Conservation (phyloP, 176 grass and related monocot species). For the Triticum timopheevii region DNA sequence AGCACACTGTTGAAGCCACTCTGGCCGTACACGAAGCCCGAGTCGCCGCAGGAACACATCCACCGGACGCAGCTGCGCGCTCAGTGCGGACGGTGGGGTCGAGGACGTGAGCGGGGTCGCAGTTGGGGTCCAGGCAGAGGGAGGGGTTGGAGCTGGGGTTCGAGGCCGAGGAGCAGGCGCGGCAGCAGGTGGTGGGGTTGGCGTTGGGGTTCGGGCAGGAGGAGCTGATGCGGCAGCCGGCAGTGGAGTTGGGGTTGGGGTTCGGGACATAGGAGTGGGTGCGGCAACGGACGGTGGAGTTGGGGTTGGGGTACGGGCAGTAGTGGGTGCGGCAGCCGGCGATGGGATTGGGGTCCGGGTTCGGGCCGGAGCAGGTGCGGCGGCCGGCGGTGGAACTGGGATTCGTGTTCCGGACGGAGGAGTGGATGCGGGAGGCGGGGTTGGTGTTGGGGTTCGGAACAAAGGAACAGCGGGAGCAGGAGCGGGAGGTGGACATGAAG, state of each 20-base stretch:
- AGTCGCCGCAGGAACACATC: conserved; percentile 55
- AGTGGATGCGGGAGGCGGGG: conserved; percentile 23
- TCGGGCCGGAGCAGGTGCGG: neutral
- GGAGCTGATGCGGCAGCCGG: neutral
- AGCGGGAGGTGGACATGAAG: neutral
- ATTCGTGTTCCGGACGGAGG: neutral
- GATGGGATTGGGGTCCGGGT: neutral
- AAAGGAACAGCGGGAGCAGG: neutral
- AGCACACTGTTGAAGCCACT: conserved; percentile 70
- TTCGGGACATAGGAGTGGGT: neutral
- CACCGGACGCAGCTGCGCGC: conserved; percentile 32
- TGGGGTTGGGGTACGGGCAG: neutral
- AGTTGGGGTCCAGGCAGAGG: neutral
- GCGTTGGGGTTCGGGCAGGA: neutral
- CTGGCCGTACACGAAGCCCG: conserved; percentile 56
- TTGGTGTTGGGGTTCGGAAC: neutral
- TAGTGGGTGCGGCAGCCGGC: neutral
- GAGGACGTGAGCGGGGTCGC: neutral
- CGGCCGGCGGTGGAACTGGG: conserved; percentile 12
- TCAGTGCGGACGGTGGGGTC: neutral
- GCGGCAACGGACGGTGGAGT: neutral
- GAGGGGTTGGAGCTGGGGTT: neutral
- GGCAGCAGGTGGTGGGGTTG: neutral
- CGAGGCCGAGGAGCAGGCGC: no score
- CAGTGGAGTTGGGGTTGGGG: neutral